phyloP scores from a whole-genome alignment of 2,329 filamentous ascomycete genomes.

The Scedosporium aurantiacum region DNA sequence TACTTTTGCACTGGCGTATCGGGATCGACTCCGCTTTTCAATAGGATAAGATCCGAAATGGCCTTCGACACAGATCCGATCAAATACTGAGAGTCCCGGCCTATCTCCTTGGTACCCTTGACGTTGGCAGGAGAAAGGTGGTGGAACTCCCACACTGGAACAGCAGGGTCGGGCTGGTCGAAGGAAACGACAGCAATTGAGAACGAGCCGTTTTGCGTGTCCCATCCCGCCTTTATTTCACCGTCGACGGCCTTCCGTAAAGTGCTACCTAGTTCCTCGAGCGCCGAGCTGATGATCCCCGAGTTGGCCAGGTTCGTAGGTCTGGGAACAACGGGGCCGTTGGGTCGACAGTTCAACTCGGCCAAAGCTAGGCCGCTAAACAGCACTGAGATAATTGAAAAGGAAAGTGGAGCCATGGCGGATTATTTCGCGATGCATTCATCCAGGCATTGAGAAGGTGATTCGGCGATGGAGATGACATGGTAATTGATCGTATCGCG shows the following conservation, averaged over 20 bases:
- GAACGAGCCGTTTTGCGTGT: slow-evolving; percentile 24
- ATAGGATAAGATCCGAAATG: slow-evolving; percentile 23
- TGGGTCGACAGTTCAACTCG: slow-evolving; percentile 12
- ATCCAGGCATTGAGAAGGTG: neutral
- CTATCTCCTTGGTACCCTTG: slow-evolving; percentile 18
- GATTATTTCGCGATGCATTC: neutral
- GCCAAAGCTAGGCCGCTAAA: neutral
- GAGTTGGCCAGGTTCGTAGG: slow-evolving; percentile 18
- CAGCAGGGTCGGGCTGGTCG: slow-evolving; percentile 15
- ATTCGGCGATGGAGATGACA: neutral
- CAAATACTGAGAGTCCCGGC: slow-evolving; percentile 27
- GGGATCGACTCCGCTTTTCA: slow-evolving; percentile 23
- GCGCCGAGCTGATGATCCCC: slow-evolving; percentile 17
- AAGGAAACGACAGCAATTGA: slow-evolving; percentile 24
- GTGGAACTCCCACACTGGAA: slow-evolving; percentile 29
- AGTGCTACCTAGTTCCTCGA: slow-evolving; percentile 15
- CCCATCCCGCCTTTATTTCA: slow-evolving; percentile 22
- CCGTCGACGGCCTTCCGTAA: slow-evolving; percentile 21
- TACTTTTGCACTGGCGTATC: slow-evolving; percentile 22
- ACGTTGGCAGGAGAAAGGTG: slow-evolving; percentile 23
- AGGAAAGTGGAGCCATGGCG: neutral
- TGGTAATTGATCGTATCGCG: neutral
- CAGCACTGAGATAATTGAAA: neutral
- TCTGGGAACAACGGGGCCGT: slow-evolving; percentile 16
- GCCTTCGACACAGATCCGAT: slow-evolving; percentile 29